Evolutionary conservation across 2,329 filamentous ascomycete genomes (phyloP).

Genomic region (Diaporthe aspalathi): DNA sequence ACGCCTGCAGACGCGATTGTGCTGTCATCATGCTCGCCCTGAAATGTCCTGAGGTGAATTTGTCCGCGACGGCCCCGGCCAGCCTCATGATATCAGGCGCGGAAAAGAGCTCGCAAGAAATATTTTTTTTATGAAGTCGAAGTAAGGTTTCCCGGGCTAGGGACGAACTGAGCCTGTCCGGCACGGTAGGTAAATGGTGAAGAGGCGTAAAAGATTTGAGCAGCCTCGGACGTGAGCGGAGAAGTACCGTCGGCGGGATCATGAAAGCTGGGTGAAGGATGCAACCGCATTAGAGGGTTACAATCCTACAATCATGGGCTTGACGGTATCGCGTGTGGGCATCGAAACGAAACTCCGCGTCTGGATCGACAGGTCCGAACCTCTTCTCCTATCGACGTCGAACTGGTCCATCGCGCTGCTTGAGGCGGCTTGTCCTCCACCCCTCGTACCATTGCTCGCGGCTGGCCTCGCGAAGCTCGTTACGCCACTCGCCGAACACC

Average conservation of each 20-base stretch:
- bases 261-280: slow-evolving; percentile 18
- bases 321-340: slow-evolving; percentile 7
- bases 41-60: slow-evolving; percentile 10
- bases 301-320: slow-evolving; percentile 18
- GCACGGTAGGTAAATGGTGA: background rate
- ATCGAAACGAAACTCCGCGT: slow-evolving; percentile 9
- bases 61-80: slow-evolving; percentile 7
- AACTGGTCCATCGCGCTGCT: slow-evolving; percentile 60
- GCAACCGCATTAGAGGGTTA: slow-evolving; percentile 15
- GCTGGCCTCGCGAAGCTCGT: slow-evolving; percentile 89
- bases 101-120: slow-evolving; percentile 15
- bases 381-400: slow-evolving; percentile 50
- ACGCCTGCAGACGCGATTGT: background rate
- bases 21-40: slow-evolving; percentile 7
- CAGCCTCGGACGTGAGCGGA: background rate
- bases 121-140: slow-evolving; percentile 18
- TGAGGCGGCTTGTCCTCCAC: slow-evolving; percentile 83
- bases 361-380: slow-evolving; percentile 33
- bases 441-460: slow-evolving; percentile 95
- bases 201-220: background rate
- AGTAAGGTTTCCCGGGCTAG: background rate
- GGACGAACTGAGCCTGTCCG: background rate
- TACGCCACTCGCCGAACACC: slow-evolving; percentile 93
- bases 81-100: background rate
- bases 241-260: background rate